Evolutionary conservation across 352 stramenopile species (phyloP).

Genomic region (Pythium graminicola): DNA sequence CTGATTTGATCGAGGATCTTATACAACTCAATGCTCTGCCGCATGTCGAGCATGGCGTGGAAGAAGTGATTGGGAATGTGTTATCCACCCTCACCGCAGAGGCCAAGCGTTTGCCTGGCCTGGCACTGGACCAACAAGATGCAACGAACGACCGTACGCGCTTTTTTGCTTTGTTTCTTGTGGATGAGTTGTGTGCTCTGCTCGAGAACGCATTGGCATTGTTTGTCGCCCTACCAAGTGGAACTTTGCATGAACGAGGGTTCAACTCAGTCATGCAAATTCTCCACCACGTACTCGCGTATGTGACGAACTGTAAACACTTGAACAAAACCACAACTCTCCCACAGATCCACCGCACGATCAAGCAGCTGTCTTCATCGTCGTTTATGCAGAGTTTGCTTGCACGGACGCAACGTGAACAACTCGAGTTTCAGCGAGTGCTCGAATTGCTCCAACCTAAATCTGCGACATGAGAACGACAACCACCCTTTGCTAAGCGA

Average conservation of each 20-base stretch:
- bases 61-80: constrained; percentile 24
- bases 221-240: constrained; percentile 47
- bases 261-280: constrained; percentile 59
- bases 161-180: constrained; percentile 32
- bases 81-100: constrained; percentile 28
- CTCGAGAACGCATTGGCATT: constrained; percentile 61
- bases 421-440: constrained; percentile 17
- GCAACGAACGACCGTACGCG: constrained; percentile 3
- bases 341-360: constrained; percentile 32
- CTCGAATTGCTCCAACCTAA: constrained; percentile 7
- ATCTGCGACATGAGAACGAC: constrained; percentile 16
- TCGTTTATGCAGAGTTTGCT: constrained; percentile 60
- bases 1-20: constrained; percentile 48
- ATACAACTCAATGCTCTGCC: constrained; percentile 22
- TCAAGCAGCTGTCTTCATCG: constrained; percentile 47
- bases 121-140: constrained; percentile 29
- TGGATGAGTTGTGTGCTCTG: constrained; percentile 47
- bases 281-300: constrained; percentile 57
- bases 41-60: constrained; percentile 26
- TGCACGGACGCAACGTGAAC: constrained; percentile 26
- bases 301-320: constrained; percentile 38
- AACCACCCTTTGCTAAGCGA: constrained; percentile 6
- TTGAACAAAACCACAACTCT: constrained; percentile 27
- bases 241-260: constrained; percentile 23
- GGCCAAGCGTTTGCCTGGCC: constrained; percentile 37